Evolutionary conservation across 2,329 filamentous ascomycete genomes (phyloP), one percentile per base, ranked within the genome.

Genomic region (Rhytidhysteron rufulum): DNA sequence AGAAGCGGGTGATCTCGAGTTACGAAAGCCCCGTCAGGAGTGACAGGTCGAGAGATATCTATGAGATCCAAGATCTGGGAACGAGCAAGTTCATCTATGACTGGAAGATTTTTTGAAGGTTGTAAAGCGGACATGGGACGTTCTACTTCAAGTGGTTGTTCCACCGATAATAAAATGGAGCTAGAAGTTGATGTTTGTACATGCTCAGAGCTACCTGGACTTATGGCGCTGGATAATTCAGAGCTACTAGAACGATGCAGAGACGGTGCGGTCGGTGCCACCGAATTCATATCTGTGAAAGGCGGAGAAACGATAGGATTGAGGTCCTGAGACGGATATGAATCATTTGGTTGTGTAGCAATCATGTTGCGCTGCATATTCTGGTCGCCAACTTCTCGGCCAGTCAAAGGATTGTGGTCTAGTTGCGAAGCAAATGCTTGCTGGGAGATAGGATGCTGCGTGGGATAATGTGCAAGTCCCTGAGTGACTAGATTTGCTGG

Each of bases 1-100:
- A 83, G 58, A 0, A 81, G 57, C 0, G 73, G 71, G 25, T 81
- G 70, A 5, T 75, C 68, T 15, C 67, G 55, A n/a, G 67, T 66
- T 33, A 76, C 67, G 8, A 63, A 55, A 20, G 66, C 60, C 2
- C 73, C 71, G 39, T 77, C 71, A 4, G 75, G 72, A 0, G 69
- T 68, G 2, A 63, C 62, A 0, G 77, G 75, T 8, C 69, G 67
- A 9, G 72, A 68, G 2, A 68, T 61, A n/a, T 73, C 68, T 21
- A 82, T 65, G 1, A 80, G 57, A n/a, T 71, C 63, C 2, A 83
- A 48, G 0, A 80, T 42, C 18, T 63, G 62, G 30, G 66, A 54
- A 10, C 71, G 60, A 19, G 68, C 57, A 15, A 63, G 46, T 20
- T 73, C 68, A 34, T 72, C 65, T 3, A 77, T 66, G 11, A 58